Evolutionary conservation across 805 yeast genomes (phyloP).

Genomic region (Hanseniaspora guilliermondii): DNA sequence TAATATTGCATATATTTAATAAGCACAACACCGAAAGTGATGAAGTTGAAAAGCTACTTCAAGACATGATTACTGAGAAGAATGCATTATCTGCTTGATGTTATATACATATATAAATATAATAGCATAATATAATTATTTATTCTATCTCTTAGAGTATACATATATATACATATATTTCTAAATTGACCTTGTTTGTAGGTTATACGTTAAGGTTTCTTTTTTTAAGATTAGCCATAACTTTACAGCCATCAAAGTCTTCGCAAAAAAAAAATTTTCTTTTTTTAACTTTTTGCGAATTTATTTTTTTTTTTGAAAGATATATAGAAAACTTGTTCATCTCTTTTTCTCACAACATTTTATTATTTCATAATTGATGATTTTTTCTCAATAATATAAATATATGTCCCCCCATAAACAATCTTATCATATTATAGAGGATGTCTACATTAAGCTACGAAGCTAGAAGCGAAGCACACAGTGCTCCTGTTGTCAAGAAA

Average conservation of each 20-base stretch:
- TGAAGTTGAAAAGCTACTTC: constrained; percentile 30
- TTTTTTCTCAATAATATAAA: background rate
- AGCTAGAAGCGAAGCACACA: constrained; percentile 56
- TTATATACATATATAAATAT: background rate
- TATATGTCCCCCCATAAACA: too few species aligned
- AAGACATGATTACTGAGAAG: constrained; percentile 29
- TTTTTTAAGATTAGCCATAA: too few species aligned
- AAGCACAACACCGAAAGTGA: constrained; percentile 29
- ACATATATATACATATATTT: background rate
- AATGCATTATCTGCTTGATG: constrained; percentile 20
- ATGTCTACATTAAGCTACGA: constrained; percentile 35
- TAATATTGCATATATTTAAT: constrained; percentile 30
- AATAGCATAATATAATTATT: background rate
- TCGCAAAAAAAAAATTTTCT: too few species aligned
- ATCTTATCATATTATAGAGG: background rate
- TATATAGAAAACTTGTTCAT: too few species aligned
- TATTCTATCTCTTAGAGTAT: background rate
- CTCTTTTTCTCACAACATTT: too few species aligned
- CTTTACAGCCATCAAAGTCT: too few species aligned
- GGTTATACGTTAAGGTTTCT: too few species aligned
- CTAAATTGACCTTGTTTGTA: constrained; percentile 22
- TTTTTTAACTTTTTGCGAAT: too few species aligned
- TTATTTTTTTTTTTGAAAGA: too few species aligned
- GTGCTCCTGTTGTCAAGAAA: constrained; percentile 68
- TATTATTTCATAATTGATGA: background rate